Conservation (phyloP, 2,329 filamentous ascomycete genomes). For the Botrytis galanthina region DNA sequence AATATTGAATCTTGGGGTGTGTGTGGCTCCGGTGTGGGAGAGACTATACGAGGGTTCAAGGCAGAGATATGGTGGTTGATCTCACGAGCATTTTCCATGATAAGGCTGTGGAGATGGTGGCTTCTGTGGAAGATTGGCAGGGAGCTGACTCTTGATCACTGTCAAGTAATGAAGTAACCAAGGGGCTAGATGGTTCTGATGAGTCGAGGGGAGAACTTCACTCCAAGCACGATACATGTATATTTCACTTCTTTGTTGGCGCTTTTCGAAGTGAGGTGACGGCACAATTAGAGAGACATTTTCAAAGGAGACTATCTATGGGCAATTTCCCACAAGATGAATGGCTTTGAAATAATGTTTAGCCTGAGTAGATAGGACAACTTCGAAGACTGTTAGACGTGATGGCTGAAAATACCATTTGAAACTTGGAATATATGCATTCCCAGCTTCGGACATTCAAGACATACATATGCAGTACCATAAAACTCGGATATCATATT, state of each 20-base stretch:
- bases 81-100: not conserved
- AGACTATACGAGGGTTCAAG: not conserved
- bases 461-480: no score
- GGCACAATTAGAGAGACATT: not conserved
- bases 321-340: not conserved
- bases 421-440: not conserved
- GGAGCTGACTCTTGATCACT: not conserved
- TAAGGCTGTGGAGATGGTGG: not conserved
- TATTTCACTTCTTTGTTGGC: not conserved
- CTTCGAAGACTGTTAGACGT: rapidly evolving
- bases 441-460: not conserved
- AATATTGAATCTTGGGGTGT: not conserved
- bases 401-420: not conserved
- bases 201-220: not conserved
- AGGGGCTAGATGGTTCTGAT: not conserved
- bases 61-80: not conserved
- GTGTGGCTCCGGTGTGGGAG: not conserved
- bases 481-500: not conserved
- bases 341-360: not conserved
- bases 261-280: not conserved
- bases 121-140: not conserved
- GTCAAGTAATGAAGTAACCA: not conserved
- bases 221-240: not conserved
- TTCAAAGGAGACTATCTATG: not conserved
- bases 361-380: not conserved